Base-by-base conservation (phyloP, 805 yeast species). In the Zygotorulaspora florentina region DNA sequence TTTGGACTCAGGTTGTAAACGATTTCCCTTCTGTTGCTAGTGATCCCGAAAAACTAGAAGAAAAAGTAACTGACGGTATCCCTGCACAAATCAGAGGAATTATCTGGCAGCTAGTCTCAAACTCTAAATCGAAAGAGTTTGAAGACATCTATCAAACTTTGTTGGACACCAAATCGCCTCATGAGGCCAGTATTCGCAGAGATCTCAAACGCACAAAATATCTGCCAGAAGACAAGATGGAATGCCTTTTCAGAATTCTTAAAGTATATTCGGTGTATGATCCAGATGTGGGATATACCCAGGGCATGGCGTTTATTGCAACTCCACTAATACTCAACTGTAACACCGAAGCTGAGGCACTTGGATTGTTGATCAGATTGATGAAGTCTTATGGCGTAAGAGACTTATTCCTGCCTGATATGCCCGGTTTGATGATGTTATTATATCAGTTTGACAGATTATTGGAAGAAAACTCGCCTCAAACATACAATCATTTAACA, bases 251-350 rank as follows among this genome's bases (percentile, higher is more conserved):
- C 59, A 80, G 81, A 46, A 82, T 93, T 25, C 76, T 93, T 51
- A 86, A 85, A 59, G 90, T 89, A 0, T 93, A 91, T 68, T 80
- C 93, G 17, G 68, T 87, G 39, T 84, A 79, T 62, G 98, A 93
- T 64, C 81, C 85, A 1, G 97, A 90, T 42, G 96, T 93, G 41
- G 99, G 99, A 0, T 93, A 93, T 60, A 93, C 97, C 1, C 99
- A 93, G 66, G 98, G 99, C 7, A 89, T 93, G 96, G 95, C 95
- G 1, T 93, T 93, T 59, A 79, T 93, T 36, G 79, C 87, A 0
- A 88, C 88, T 5, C 97, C 99, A 2, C 66, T 93, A 39, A 70
- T 89, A 37, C 73, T 90, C 70, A 87, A 87, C 55, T 77, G 88
- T 35, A 57, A 61, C 28, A 48, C 62, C 7, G 96, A 90, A 53